A percentile compares a stretch with the other conserved stretches of the same genome.
These are phyloP conservation scores for Colletotrichum destructivum DNA, from an alignment of 2,329 filamentous ascomycete species.

Conservation along the genomic window DNA sequence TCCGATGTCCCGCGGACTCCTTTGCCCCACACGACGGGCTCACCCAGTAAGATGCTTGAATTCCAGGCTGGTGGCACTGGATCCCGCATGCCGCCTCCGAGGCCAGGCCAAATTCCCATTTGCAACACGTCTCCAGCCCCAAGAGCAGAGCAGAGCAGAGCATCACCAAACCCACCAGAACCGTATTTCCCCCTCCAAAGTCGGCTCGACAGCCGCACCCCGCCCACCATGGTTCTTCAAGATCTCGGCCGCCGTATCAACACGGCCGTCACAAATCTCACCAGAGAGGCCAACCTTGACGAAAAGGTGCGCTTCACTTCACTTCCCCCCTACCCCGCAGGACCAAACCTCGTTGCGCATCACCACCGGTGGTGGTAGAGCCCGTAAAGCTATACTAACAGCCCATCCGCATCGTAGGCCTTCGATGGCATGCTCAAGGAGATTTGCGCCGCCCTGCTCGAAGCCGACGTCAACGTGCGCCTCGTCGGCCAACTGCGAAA, in stretches of 20 bases:
- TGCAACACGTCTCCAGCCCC: slow-evolving; percentile 36
- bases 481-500: slow-evolving; percentile 93
- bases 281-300: slow-evolving; percentile 91
- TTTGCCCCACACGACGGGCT: slow-evolving; percentile 4
- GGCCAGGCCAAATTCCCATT: slow-evolving; percentile 43
- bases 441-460: slow-evolving; percentile 94
- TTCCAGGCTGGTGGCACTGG: slow-evolving; percentile 26
- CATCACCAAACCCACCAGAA: slow-evolving; percentile 20
- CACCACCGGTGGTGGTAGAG: not conserved
- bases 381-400: slow-evolving; percentile 10
- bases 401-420: slow-evolving; percentile 67
- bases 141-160: slow-evolving; percentile 28
- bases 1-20: slow-evolving; percentile 17
- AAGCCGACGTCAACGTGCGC: slow-evolving; percentile 97
- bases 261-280: slow-evolving; percentile 93
- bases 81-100: slow-evolving; percentile 37
- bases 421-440: slow-evolving; percentile 99
- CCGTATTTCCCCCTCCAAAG: slow-evolving; percentile 25
- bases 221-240: slow-evolving; percentile 89
- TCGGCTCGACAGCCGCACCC: slow-evolving; percentile 44
- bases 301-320: slow-evolving; percentile 79
- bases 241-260: slow-evolving; percentile 99
- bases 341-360: slow-evolving; percentile 9
- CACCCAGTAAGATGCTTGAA: slow-evolving; percentile 26
- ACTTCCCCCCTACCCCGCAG: not conserved